Evolutionary conservation across 805 yeast species (phyloP).

Genomic region (Yueomyces sinensis): DNA sequence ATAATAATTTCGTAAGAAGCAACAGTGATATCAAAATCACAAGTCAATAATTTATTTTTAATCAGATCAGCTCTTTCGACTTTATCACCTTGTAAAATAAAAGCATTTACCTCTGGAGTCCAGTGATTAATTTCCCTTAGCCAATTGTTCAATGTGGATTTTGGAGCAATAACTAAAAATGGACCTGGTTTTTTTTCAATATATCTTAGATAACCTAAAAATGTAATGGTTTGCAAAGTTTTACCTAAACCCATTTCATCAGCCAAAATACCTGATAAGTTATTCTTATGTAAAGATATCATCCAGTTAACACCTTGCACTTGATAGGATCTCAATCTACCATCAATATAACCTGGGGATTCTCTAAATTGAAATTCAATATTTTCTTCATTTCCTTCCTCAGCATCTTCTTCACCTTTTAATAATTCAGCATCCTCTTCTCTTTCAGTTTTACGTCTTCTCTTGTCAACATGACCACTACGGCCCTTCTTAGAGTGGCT

Average conservation of each 20-base stretch:
- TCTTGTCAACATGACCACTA: conserved; percentile 23
- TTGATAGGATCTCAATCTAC: conserved; percentile 59
- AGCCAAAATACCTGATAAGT: conserved; percentile 63
- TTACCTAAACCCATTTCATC: conserved; percentile 85
- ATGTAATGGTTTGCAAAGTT: conserved; percentile 68
- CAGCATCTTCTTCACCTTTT: conserved; percentile 25
- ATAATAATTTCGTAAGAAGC: conserved; percentile 70
- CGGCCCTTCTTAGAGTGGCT: conserved; percentile 6
- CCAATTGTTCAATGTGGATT: conserved; percentile 75
- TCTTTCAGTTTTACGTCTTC: conserved; percentile 59
- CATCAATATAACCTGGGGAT: conserved; percentile 63
- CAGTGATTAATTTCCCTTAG: conserved; percentile 60
- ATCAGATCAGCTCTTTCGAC: conserved; percentile 48
- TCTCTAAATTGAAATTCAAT: conserved; percentile 49
- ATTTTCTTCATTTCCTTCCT: conserved; percentile 8
- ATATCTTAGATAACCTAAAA: conserved; percentile 58
- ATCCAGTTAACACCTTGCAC: conserved; percentile 76
- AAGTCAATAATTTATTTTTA: conserved; percentile 33
- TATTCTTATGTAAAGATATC: conserved; percentile 51
- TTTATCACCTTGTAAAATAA: conserved; percentile 64
- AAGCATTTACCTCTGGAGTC: conserved; percentile 67
- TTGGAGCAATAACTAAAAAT: conserved; percentile 64
- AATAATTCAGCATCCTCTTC: conserved; percentile 71
- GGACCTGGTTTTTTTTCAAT: conserved; percentile 53
- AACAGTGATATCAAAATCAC: conserved; percentile 60